A percentile compares a stretch with the other conserved stretches of the same genome.
Evolutionary conservation across 768 basidiomycete genomes (phyloP).

Genomic region (Psilocybe cyanescens): DNA sequence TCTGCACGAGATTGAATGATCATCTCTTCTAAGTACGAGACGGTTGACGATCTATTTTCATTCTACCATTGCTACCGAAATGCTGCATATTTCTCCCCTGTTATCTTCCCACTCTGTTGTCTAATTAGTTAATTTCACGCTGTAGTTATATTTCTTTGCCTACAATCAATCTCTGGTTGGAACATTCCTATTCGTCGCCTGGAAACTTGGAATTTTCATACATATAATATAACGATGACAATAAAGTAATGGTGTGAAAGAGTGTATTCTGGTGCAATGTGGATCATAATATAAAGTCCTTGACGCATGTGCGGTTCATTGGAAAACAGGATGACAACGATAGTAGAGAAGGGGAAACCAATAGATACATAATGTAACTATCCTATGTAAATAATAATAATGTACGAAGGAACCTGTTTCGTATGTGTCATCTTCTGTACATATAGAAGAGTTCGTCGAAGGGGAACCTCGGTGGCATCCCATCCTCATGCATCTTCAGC

Average conservation of each 20-base stretch:
- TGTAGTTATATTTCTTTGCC: constrained; percentile 20
- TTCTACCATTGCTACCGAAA: constrained; percentile 7
- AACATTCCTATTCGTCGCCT: neutral
- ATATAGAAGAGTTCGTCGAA: neutral
- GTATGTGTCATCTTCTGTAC: neutral
- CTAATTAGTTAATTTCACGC: constrained; percentile 16
- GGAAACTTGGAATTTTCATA: neutral
- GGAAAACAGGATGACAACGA: neutral
- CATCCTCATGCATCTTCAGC: constrained; percentile 1
- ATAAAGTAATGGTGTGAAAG: neutral
- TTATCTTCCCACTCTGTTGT: constrained; percentile 8
- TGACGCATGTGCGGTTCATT: neutral
- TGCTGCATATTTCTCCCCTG: constrained; percentile 13
- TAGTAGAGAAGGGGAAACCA: neutral
- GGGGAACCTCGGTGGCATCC: neutral
- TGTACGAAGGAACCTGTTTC: neutral
- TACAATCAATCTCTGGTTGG: constrained; percentile 8
- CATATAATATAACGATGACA: no score
- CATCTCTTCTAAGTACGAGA: neutral
- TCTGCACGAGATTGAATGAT: constrained; percentile 30
- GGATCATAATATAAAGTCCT: neutral
- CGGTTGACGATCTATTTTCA: constrained; percentile 4
- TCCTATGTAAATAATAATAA: neutral
- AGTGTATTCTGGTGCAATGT: neutral
- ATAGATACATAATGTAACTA: no score